A percentile compares a stretch with the other conserved stretches of the same genome.
phyloP scores from a whole-genome alignment of 2,329 filamentous ascomycete species.

The Penicillium janthinellum region DNA sequence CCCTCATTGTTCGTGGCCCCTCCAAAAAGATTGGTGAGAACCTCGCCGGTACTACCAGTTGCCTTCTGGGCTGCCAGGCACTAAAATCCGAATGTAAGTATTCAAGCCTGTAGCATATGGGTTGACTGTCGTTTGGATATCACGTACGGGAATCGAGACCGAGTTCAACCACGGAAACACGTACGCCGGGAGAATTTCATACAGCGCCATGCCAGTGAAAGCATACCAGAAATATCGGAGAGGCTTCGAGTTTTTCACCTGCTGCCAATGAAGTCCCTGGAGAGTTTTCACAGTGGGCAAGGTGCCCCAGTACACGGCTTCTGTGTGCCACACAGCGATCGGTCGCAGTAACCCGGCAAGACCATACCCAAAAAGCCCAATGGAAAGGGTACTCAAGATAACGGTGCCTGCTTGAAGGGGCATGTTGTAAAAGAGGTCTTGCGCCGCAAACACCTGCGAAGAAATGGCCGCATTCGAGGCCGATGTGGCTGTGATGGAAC shows the following conservation, averaged over 20 bases:
- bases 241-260: slow-evolving; percentile 54
- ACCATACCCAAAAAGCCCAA: slow-evolving; percentile 59
- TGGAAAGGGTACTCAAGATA: slow-evolving; percentile 55
- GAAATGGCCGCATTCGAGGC: slow-evolving; percentile 53
- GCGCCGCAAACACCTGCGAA: slow-evolving; percentile 50
- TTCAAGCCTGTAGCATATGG: too few relatives aligned
- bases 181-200: slow-evolving; percentile 59
- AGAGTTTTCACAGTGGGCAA: slow-evolving; percentile 57
- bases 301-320: slow-evolving; percentile 59
- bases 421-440: slow-evolving; percentile 57
- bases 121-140: not conserved
- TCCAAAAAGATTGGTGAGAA: slow-evolving; percentile 55
- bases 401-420: slow-evolving; percentile 51
- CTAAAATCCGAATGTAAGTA: not conserved
- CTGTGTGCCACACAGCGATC: slow-evolving; percentile 58
- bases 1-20: slow-evolving; percentile 57
- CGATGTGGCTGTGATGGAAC: slow-evolving; percentile 57
- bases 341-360: slow-evolving; percentile 57
- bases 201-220: slow-evolving; percentile 52
- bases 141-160: slow-evolving; percentile 50
- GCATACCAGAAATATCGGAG: slow-evolving; percentile 57
- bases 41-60: slow-evolving; percentile 47
- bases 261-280: slow-evolving; percentile 58
- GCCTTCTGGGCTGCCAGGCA: slow-evolving; percentile 57
- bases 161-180: slow-evolving; percentile 60